Evolutionary conservation across 768 basidiomycete species (phyloP).

Genomic region (Steccherinum ochraceum): DNA sequence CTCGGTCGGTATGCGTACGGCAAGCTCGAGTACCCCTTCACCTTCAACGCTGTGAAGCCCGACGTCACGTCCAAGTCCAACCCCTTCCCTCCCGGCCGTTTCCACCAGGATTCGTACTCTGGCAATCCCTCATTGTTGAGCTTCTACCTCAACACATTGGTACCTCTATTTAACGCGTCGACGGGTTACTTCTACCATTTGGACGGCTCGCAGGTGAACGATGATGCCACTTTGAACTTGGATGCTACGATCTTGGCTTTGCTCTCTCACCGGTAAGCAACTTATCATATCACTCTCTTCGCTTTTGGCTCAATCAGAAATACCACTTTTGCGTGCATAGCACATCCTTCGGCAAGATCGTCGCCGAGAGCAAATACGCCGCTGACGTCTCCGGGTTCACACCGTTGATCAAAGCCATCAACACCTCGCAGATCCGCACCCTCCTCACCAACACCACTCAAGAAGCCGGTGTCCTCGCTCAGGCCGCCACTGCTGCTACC

Average conservation of each 20-base stretch:
- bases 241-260: constrained; percentile 8
- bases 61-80: neutral
- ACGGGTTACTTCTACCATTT: constrained; percentile 8
- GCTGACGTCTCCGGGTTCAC: constrained; percentile 10
- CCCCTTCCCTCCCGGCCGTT: constrained; percentile 8
- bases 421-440: constrained; percentile 3
- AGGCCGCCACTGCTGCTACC: constrained; percentile 10
- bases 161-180: constrained; percentile 2
- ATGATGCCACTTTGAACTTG: constrained; percentile 6
- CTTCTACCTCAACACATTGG: constrained; percentile 7
- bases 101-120: constrained; percentile 8
- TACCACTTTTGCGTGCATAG: no score
- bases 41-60: neutral
- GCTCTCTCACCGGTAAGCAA: constrained; percentile 8
- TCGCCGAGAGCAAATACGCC: constrained; percentile 15
- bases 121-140: constrained; percentile 3
- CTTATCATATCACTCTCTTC: neutral
- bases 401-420: constrained; percentile 7
- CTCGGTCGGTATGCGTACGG: constrained; percentile 7
- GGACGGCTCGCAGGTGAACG: constrained; percentile 6
- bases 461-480: constrained; percentile 11
- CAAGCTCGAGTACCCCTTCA: constrained; percentile 10
- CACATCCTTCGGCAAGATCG: constrained; percentile 12
- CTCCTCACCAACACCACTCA: constrained; percentile 14
- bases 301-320: no score